Conservation (phyloP, 331 rosid species). For the Acacia concinna region DNA sequence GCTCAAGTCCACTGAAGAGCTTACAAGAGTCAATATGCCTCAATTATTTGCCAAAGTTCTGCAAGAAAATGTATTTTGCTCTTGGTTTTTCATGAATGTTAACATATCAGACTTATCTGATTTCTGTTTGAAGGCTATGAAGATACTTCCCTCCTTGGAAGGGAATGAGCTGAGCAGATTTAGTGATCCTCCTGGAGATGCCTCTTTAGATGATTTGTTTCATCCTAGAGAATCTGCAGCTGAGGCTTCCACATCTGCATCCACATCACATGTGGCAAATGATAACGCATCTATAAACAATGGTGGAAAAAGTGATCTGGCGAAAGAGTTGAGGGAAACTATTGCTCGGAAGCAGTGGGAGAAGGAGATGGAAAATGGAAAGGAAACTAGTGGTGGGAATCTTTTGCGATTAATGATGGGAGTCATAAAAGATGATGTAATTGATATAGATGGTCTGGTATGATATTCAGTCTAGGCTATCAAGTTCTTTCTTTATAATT, state of each 20-base stretch:
- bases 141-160: constrained; percentile 56
- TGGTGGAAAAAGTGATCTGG: constrained; percentile 83
- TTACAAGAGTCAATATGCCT: constrained; percentile 17
- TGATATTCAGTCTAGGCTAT: constrained; percentile 33
- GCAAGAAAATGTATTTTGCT: background rate
- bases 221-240: constrained; percentile 63
- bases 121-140: constrained; percentile 64
- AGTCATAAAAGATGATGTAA: constrained; percentile 78
- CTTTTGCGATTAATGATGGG: constrained; percentile 85
- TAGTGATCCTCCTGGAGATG: constrained; percentile 99
- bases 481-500: constrained; percentile 23
- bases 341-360: constrained; percentile 85
- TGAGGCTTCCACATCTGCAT: constrained; percentile 88
- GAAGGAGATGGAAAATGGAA: constrained; percentile 85
- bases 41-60: constrained; percentile 16
- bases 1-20: constrained; percentile 12
- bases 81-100: constrained; percentile 1
- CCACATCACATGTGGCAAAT: constrained; percentile 53
- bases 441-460: constrained; percentile 97
- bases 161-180: constrained; percentile 91
- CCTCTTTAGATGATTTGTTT: constrained; percentile 92
- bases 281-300: constrained; percentile 55
- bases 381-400: constrained; percentile 75
- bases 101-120: constrained; percentile 36
- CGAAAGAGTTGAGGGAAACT: constrained; percentile 91